These are phyloP conservation scores for Bretziella fagacearum DNA, from an alignment of 2,329 filamentous ascomycete genomes.

Conservation along the genomic window DNA sequence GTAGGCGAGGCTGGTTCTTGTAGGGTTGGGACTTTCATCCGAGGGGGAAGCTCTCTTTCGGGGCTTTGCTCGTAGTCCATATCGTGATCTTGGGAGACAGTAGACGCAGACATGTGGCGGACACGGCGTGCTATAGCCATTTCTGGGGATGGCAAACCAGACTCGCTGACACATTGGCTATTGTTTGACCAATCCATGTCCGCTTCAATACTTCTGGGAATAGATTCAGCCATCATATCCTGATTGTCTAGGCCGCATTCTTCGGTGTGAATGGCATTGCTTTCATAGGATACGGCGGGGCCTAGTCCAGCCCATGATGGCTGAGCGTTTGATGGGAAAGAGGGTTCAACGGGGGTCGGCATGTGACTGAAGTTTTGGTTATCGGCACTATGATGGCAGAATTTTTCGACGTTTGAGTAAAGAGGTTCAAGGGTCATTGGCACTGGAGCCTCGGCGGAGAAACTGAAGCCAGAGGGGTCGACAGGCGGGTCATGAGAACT, in stretches of 20 bases:
- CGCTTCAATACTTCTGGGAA: conserved; percentile 32
- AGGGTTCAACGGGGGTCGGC: conserved; percentile 43
- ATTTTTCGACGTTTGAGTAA: conserved; percentile 16
- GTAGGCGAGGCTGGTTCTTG: conserved; percentile 25
- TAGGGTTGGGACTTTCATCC: conserved; percentile 12
- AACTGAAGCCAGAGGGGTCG: conserved; percentile 3
- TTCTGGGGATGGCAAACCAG: conserved; percentile 19
- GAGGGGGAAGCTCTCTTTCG: conserved; percentile 9
- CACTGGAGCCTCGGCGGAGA: conserved; percentile 19
- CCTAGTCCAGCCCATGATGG: conserved; percentile 28
- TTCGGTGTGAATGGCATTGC: background rate
- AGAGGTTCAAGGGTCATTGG: conserved; percentile 31
- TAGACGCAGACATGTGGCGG: conserved; percentile 19
- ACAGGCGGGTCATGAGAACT: background rate
- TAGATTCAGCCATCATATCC: conserved; percentile 19
- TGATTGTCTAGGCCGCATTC: background rate
- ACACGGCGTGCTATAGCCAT: conserved; percentile 23
- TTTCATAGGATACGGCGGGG: conserved; percentile 16
- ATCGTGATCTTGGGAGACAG: conserved; percentile 18
- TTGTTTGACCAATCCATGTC: conserved; percentile 31
- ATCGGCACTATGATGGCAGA: background rate
- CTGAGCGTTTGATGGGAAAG: conserved; percentile 37
- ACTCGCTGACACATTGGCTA: conserved; percentile 25
- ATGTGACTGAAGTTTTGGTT: conserved; percentile 28
- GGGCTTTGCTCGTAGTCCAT: conserved; percentile 14